These are phyloP conservation scores for Amphirosellinia nigrospora DNA, from an alignment of 495 filamentous ascomycete genomes.

Conservation along the genomic window DNA sequence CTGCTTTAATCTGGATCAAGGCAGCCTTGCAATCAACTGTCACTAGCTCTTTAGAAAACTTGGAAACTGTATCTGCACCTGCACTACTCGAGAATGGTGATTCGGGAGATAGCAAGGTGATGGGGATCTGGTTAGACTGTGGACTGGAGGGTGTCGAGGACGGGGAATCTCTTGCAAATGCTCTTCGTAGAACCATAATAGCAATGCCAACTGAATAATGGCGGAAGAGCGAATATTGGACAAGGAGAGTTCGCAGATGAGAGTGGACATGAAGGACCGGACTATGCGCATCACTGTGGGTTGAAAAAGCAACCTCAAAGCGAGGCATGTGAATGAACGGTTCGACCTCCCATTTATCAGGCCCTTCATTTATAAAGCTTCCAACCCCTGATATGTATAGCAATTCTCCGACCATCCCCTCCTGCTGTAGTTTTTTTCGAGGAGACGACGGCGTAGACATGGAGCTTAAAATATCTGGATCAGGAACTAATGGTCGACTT, in stretches of 20 bases:
- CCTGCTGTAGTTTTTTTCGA: slow-evolving; percentile 58
- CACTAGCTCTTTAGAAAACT: slow-evolving; percentile 64
- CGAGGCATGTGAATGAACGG: slow-evolving; percentile 85
- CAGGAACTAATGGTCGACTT: slow-evolving; percentile 62
- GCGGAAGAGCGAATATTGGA: slow-evolving; percentile 92
- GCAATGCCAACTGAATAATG: slow-evolving; percentile 92
- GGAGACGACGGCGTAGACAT: slow-evolving; percentile 67
- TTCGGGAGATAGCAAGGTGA: slow-evolving; percentile 40
- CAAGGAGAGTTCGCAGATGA: slow-evolving; percentile 72
- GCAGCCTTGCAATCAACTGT: slow-evolving; percentile 79
- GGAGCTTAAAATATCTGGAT: slow-evolving; percentile 62
- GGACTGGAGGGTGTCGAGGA: slow-evolving; percentile 35
- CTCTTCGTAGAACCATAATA: slow-evolving; percentile 72
- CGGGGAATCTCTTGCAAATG: slow-evolving; percentile 61
- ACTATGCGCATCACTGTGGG: slow-evolving; percentile 82
- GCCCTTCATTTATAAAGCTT: slow-evolving; percentile 85
- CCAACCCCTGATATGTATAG: slow-evolving; percentile 79
- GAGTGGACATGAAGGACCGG: slow-evolving; percentile 88
- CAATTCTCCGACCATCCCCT: slow-evolving; percentile 86
- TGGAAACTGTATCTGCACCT: slow-evolving; percentile 42
- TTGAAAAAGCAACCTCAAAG: slow-evolving; percentile 85
- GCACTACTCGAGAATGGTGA: slow-evolving; percentile 38
- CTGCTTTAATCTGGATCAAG: slow-evolving; percentile 86
- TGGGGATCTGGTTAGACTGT: slow-evolving; percentile 40
- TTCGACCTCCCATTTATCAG: slow-evolving; percentile 82